phyloP scores from a whole-genome alignment of 2,329 filamentous ascomycete species.

The Teratosphaeria epicoccoides region DNA sequence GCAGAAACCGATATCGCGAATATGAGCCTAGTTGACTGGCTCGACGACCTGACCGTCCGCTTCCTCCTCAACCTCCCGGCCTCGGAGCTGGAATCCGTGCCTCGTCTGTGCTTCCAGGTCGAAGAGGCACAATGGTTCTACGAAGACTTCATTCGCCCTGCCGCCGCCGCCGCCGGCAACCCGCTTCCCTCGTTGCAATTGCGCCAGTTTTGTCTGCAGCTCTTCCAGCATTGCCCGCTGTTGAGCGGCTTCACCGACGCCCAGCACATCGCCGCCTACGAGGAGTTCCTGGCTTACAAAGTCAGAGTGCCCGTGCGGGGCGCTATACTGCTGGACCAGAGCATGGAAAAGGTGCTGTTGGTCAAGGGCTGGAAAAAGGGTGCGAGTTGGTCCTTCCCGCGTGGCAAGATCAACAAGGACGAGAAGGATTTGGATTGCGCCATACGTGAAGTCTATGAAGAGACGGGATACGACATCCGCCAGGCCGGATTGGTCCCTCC shows the following conservation, averaged over 20 bases:
- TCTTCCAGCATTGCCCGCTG: constrained; percentile 89
- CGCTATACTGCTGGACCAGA: constrained; percentile 81
- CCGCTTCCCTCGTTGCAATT: constrained; percentile 78
- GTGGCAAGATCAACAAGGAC: constrained; percentile 97
- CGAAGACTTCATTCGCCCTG: constrained; percentile 92
- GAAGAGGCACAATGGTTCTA: constrained; percentile 99
- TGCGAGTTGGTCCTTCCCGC: constrained; percentile 90
- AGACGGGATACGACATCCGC: constrained; percentile 79
- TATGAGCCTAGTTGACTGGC: constrained; percentile 86
- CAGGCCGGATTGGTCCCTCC: constrained; percentile 63
- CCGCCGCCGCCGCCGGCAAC: constrained; percentile 46
- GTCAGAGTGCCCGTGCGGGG: constrained; percentile 86
- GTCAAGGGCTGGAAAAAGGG: constrained; percentile 98
- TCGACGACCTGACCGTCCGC: constrained; percentile 94
- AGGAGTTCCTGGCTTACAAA: constrained; percentile 90
- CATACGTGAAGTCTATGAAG: constrained; percentile 86
- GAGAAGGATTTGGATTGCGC: constrained; percentile 91
- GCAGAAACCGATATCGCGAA: neutral
- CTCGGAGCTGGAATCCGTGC: constrained; percentile 79
- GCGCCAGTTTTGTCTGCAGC: constrained; percentile 73
- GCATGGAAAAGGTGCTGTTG: constrained; percentile 87
- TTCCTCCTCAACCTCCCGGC: constrained; percentile 95
- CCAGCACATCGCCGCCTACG: constrained; percentile 72
- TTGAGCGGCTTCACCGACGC: constrained; percentile 70
- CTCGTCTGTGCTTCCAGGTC: constrained; percentile 95